Evolutionary conservation across 352 stramenopile genomes (phyloP).

Genomic region (Phytophthora ramorum): DNA sequence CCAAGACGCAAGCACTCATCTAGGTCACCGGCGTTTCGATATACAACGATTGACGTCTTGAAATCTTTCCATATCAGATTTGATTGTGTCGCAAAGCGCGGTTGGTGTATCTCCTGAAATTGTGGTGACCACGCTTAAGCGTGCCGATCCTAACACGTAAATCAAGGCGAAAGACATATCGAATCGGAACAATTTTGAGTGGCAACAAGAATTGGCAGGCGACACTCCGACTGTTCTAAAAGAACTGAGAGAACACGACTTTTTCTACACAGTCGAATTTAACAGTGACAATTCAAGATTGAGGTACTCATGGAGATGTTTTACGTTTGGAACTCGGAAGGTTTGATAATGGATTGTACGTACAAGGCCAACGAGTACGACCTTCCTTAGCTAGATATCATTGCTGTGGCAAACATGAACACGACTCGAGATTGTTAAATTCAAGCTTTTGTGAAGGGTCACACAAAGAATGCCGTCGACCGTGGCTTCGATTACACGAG

Average conservation of each 20-base stretch:
- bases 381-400: constrained; percentile 17
- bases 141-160: neutral
- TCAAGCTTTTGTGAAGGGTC: constrained; percentile 3
- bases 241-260: neutral
- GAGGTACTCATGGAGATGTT: neutral
- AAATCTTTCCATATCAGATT: neutral
- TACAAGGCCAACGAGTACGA: constrained; percentile 9
- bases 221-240: neutral
- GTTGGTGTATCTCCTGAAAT: constrained; percentile 1
- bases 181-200: neutral
- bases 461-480: constrained; percentile 11
- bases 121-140: neutral
- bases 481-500: constrained; percentile 6
- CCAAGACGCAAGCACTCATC: neutral
- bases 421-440: neutral
- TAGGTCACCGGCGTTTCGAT: neutral
- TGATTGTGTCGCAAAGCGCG: neutral
- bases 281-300: neutral
- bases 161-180: neutral
- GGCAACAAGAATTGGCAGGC: neutral
- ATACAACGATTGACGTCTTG: neutral
- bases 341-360: constrained; percentile 2
- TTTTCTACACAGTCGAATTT: neutral
- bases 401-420: constrained; percentile 20
- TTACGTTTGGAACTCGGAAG: constrained; percentile 1